Percentiles rank a stretch among this genome's conserved stretches.
These are phyloP conservation scores for Spathaspora boniae DNA, from an alignment of 805 yeast species.

Conservation along the genomic window DNA sequence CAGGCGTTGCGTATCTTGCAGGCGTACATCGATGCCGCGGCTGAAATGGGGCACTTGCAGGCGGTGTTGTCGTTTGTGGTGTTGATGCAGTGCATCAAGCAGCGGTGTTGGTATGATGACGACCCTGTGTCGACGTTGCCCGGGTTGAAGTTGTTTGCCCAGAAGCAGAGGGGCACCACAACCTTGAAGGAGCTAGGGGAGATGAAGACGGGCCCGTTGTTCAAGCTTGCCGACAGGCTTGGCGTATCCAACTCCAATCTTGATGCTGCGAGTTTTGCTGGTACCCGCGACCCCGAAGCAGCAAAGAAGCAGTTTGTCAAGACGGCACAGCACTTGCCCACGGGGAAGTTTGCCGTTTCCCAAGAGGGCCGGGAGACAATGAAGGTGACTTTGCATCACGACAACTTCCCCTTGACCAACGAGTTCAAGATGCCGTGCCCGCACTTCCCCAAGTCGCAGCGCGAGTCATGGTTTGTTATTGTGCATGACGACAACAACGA, in stretches of 20 bases:
- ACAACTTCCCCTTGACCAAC: conserved; percentile 44
- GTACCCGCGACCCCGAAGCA: conserved; percentile 18
- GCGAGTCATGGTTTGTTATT: conserved; percentile 89
- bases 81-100: conserved; percentile 84
- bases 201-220: conserved; percentile 31
- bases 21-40: conserved; percentile 85
- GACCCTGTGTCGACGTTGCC: conserved; percentile 60
- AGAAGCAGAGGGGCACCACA: conserved; percentile 1
- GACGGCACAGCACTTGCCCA: conserved; percentile 59
- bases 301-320: conserved; percentile 47
- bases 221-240: conserved; percentile 32
- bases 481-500: conserved; percentile 51
- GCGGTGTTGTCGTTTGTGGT: conserved; percentile 61
- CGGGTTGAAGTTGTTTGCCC: conserved; percentile 30
- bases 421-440: conserved; percentile 75
- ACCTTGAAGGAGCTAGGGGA: conserved; percentile 43
- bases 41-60: conserved; percentile 71
- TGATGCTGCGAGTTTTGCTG: conserved; percentile 3
- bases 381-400: conserved; percentile 49
- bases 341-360: conserved; percentile 42
- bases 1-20: conserved; percentile 92
- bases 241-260: conserved; percentile 26
- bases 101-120: conserved; percentile 82
- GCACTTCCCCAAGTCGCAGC: conserved; percentile 83
- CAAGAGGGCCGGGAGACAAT: conserved; percentile 38